Conservation (phyloP, 2,329 filamentous ascomycete genomes). For the Diaporthe citri region DNA sequence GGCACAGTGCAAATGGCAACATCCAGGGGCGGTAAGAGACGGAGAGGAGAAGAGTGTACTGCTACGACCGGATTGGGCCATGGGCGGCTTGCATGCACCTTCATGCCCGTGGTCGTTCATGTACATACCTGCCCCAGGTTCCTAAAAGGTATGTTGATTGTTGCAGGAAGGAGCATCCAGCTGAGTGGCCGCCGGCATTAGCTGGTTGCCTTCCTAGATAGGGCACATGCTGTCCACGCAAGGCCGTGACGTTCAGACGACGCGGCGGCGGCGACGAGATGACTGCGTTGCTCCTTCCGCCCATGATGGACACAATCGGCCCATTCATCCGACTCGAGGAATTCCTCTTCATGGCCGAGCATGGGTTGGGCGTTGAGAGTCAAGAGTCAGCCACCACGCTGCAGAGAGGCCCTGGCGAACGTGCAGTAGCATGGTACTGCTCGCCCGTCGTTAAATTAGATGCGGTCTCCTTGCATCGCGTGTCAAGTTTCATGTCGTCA, state of each 20-base stretch:
- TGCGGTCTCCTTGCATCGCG: constrained; percentile 36
- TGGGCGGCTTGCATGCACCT: background rate
- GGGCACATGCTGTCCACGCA: background rate
- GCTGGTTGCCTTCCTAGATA: background rate
- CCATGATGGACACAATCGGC: constrained; percentile 7
- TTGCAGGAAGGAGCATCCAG: background rate
- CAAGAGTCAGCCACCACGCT: constrained; percentile 18
- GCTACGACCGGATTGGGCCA: background rate
- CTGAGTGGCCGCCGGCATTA: background rate
- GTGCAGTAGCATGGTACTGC: constrained; percentile 18
- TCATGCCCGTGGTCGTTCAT: background rate
- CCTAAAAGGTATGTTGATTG: background rate
- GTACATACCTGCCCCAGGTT: background rate
- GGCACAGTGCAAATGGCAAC: background rate
- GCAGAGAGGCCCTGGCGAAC: constrained; percentile 17
- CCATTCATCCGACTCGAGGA: constrained; percentile 23
- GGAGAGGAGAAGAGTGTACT: background rate
- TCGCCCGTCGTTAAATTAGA: background rate
- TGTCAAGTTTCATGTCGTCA: constrained; percentile 40
- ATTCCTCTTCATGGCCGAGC: constrained; percentile 1
- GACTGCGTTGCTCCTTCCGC: constrained; percentile 3
- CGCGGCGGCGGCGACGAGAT: constrained; percentile 8
- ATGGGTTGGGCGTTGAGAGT: constrained; percentile 15
- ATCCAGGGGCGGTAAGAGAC: background rate
- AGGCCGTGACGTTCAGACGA: constrained; percentile 22